Base-by-base conservation (phyloP, 495 filamentous ascomycete genomes). In the Annulohypoxylon nitens region DNA sequence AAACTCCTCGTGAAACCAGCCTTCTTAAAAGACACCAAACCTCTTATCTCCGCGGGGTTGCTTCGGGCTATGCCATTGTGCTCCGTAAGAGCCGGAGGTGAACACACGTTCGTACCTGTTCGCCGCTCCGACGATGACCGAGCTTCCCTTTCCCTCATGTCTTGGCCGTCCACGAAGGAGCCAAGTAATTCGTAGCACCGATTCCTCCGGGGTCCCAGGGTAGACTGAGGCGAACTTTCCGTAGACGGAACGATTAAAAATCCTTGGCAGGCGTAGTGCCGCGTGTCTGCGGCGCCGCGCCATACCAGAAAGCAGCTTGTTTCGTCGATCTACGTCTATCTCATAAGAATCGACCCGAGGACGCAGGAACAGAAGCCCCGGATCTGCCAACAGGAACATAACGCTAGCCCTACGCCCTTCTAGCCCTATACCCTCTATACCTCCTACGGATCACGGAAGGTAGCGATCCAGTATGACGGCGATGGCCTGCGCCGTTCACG, bases 351-450 rank as follows among this genome's bases (percentile, higher is more conserved):
- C 53, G n/a, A 9, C 53, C 53, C n/a, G 53, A 57, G 9, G 33
- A 57, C 53, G 53, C 30, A 57, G 30, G 53, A 57, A 57, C 53
- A 37, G 18, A 37, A 18, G 14, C 33, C 14, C 30, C 14, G 25
- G 30, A 16, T 57, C 51, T 55, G 5, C 7, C 16, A 20, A 26
- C 12, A 57, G n/a, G 14, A 20, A 37, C 7, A 57, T 57, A 33
- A 16, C 7, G 18, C 39, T 55, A 57, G 36, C 51, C 63, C 23
- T 58, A 55, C 63, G 20, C 39, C 62, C 36, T 45, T 26, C 39
- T 33, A 23, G 63, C 26, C 30, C 26, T 47, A 20, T 47, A 8
- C 39, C 50, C 36, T 45, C 43, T 30, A 45, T 36, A 53, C 39
- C 16, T 20, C 39, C 30, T 55, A 53, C 18, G 62, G 51, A 33